phyloP scores from a whole-genome alignment of 225 moss, liverwort and hornwort species.

The Thuidium tamariscinum region DNA sequence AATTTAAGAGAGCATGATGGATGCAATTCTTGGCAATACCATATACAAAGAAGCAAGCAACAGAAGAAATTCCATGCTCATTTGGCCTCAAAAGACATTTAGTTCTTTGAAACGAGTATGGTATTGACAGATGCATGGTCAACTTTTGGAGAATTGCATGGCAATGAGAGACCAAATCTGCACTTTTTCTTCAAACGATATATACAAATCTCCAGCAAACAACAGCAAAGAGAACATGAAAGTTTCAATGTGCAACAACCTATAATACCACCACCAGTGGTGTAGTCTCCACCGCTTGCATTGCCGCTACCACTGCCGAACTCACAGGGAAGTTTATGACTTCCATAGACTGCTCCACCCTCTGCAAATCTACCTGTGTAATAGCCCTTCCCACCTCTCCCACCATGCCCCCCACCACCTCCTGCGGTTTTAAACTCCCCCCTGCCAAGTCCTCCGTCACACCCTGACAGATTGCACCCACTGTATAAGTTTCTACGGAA shows the following conservation, averaged over 20 bases:
- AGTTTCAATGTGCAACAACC: slow-evolving; percentile 19
- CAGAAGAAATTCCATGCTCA: not conserved
- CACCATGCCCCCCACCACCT: slow-evolving; percentile 96
- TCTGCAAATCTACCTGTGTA: slow-evolving; percentile 72
- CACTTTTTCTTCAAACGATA: not conserved
- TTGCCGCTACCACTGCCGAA: slow-evolving; percentile 93
- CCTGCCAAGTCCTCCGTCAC: slow-evolving; percentile 57
- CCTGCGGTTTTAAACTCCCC: slow-evolving; percentile 41
- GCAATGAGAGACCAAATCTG: not conserved
- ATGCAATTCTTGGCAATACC: not conserved
- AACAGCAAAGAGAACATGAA: not conserved
- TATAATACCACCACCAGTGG: slow-evolving; percentile 88
- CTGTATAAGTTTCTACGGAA: not conserved
- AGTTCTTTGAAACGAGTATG: not conserved
- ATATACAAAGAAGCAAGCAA: not conserved
- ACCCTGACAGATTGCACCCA: slow-evolving; percentile 24
- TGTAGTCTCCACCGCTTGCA: slow-evolving; percentile 54
- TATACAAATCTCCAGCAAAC: not conserved
- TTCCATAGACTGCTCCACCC: slow-evolving; percentile 68
- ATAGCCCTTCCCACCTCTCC: slow-evolving; percentile 67
- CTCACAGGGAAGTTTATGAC: slow-evolving; percentile 63
- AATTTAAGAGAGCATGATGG: not conserved
- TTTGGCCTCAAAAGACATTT: not conserved
- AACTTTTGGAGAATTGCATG: not conserved
- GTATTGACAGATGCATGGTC: not conserved